Percentiles rank a stretch among this genome's conserved stretches.
Evolutionary conservation across 2,329 filamentous ascomycete species (phyloP).

Genomic region (Emergomyces orientalis): DNA sequence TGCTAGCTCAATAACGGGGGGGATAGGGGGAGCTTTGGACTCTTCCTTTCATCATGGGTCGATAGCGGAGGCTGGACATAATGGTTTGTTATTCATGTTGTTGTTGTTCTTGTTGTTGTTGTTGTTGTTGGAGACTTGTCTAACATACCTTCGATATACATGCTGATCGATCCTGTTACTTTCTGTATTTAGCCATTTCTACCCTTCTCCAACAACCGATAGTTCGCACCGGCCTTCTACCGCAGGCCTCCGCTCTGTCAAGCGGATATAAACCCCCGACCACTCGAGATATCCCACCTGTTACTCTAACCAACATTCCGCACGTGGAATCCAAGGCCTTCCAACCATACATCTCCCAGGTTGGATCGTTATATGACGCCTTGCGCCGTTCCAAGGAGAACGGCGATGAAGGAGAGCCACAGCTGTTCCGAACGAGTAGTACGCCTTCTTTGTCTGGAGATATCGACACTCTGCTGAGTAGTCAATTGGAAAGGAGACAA

Average conservation of each 20-base stretch:
- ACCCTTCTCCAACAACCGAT: conserved; percentile 66
- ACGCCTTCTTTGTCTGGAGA: conserved; percentile 39
- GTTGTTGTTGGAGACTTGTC: neutral
- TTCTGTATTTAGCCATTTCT: conserved; percentile 56
- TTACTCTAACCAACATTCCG: conserved; percentile 78
- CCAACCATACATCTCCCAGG: conserved; percentile 71
- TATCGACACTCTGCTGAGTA: conserved; percentile 40
- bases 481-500: conserved; percentile 34
- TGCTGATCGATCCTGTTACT: neutral
- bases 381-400: conserved; percentile 74
- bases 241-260: conserved; percentile 60
- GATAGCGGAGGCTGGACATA: conserved; percentile 59
- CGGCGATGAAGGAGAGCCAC: conserved; percentile 52
- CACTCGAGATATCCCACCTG: conserved; percentile 81
- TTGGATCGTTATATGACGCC: conserved; percentile 80
- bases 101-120: neutral
- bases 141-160: neutral
- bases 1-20: conserved; percentile 76
- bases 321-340: conserved; percentile 74
- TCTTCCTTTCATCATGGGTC: conserved; percentile 51
- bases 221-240: conserved; percentile 73
- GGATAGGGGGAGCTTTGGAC: conserved; percentile 75
- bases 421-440: conserved; percentile 39
- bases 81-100: conserved; percentile 40
- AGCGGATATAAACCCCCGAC: conserved; percentile 75